Percentiles rank a stretch among this genome's conserved stretches.
phyloP scores from a whole-genome alignment of 2,329 filamentous ascomycete genomes.

The Huntiella savannae region DNA sequence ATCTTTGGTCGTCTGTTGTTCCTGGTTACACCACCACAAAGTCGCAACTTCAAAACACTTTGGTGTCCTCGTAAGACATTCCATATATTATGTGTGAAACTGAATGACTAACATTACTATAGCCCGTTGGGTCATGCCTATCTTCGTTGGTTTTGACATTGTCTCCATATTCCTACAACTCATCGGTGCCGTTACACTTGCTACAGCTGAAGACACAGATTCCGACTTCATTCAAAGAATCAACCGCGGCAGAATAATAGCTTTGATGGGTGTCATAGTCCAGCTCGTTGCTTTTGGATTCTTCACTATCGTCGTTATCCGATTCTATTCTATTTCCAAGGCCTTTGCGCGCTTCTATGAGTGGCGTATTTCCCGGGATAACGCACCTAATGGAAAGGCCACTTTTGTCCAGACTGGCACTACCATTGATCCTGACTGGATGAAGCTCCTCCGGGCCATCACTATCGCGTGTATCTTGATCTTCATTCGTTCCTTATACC shows the following conservation, averaged over 20 bases:
- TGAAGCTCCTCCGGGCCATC: constrained; percentile 18
- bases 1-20: constrained; percentile 12
- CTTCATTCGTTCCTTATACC: constrained; percentile 18
- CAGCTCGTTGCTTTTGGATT: constrained; percentile 28
- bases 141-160: constrained; percentile 23
- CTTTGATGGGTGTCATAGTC: constrained; percentile 19
- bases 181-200: constrained; percentile 22
- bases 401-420: constrained; percentile 14
- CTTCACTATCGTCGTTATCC: constrained; percentile 25
- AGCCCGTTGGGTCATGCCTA: constrained; percentile 16
- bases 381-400: background rate
- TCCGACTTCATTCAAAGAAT: constrained; percentile 17
- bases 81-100: background rate
- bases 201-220: constrained; percentile 18
- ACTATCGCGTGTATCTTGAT: constrained; percentile 17
- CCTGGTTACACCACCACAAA: constrained; percentile 4
- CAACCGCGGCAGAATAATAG: constrained; percentile 19
- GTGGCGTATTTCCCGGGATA: background rate
- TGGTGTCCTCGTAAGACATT: constrained; percentile 6
- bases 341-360: background rate
- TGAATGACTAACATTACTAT: background rate
- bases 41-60: constrained; percentile 2
- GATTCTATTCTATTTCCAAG: constrained; percentile 27
- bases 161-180: constrained; percentile 22
- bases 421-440: constrained; percentile 19